Evolutionary conservation across 768 basidiomycete genomes (phyloP).

Genomic region (Chalciporus sphaerocephalus): DNA sequence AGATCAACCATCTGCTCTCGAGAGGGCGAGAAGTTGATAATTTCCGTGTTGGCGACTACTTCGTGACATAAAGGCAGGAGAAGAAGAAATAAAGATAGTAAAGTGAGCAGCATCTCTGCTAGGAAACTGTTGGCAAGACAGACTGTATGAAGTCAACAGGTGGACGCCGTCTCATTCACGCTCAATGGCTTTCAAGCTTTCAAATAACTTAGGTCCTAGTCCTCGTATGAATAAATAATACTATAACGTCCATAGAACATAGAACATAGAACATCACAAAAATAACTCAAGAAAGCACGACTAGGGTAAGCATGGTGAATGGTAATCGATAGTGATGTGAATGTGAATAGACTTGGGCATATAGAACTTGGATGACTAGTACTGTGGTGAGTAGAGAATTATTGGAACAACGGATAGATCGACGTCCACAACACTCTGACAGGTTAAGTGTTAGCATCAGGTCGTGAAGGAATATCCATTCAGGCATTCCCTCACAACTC

Average conservation of each 20-base stretch:
- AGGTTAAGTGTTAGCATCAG: no score
- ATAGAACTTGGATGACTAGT: background rate
- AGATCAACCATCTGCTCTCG: slow-evolving; percentile 18
- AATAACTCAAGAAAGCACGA: background rate
- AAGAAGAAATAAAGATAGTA: slow-evolving; percentile 12
- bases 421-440: slow-evolving; percentile 8
- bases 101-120: slow-evolving; percentile 11
- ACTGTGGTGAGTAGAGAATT: no score
- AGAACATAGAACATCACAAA: background rate
- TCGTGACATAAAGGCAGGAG: slow-evolving; percentile 22
- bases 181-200: no score
- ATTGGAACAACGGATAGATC: no score
- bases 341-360: background rate
- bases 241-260: slow-evolving; percentile 11
- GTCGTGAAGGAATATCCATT: no score
- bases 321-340: background rate
- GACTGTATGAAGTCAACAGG: slow-evolving; percentile 17
- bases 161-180: slow-evolving; percentile 7
- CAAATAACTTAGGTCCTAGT: slow-evolving; percentile 5
- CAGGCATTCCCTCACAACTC: no score
- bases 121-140: slow-evolving; percentile 6
- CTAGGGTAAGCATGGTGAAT: background rate
- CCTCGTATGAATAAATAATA: slow-evolving; percentile 13
- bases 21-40: slow-evolving; percentile 49
- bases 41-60: slow-evolving; percentile 57